Base-by-base conservation (phyloP, 768 basidiomycete genomes). In the Calocybe gangraenosa region DNA sequence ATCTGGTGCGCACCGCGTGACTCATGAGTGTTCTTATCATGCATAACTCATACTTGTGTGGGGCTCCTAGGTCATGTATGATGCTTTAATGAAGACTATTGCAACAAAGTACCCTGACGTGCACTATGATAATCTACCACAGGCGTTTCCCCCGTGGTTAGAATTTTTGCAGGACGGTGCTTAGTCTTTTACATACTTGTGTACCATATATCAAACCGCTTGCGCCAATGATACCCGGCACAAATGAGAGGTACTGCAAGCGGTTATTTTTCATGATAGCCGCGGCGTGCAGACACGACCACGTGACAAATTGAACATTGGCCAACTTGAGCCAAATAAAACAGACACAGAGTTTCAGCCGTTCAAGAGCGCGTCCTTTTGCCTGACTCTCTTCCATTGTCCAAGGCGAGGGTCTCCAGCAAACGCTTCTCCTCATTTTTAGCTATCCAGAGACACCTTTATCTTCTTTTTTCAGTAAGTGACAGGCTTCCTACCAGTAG, bases 101-200 rank as follows among this genome's bases (percentile, higher is more conserved):
- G 54, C 55, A 21, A 63, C 67, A 39, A 65, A 71, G 28, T 81
- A 80, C 60, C 85, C 90, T 0, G 84, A 89, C 40, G 70, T 92
- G 9, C 71, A 87, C 61, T 75, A 77, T 51, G 81, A 82, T 20
- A 79, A 71, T 33, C 56, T 92, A 52, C 68, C 67, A 49, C 64
- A 62, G 38, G 72, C 78, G 5, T 87, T 90, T 60, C 65, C 76
- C 5, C 69, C 66, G 81, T 92, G 65, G 57, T 32, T 52, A 36
- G 40, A 34, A 20, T 19, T 37, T 23, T 37, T 41, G 23, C 40
- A 47, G 37, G 32, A 36, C 25, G 18, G 20, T 13, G 37, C 30
- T n/a, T 45, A 22, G 32, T 38, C 13, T 13, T n/a, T 6, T 3
- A 11, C 23, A 19, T 11, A 7, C 8, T 43, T 23, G 32, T 43